A percentile compares a stretch with the other conserved stretches of the same genome.
Evolutionary conservation across 768 basidiomycete species (phyloP).

Genomic region (Phylloporus arenicola): DNA sequence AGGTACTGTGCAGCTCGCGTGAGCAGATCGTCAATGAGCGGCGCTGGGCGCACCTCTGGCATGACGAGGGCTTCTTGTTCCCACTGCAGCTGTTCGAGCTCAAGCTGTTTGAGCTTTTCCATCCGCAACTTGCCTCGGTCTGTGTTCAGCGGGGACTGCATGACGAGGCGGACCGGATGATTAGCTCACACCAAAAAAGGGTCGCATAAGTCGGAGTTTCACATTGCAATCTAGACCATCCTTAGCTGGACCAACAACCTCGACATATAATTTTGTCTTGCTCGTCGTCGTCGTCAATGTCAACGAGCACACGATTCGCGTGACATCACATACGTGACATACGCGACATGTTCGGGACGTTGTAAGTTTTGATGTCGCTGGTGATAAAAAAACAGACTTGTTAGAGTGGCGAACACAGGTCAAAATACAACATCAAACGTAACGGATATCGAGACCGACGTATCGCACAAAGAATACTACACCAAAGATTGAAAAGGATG

Average conservation of each 20-base stretch:
- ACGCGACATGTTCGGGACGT: too few species aligned
- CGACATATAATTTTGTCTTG: neutral
- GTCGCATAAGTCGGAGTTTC: conserved; percentile 7
- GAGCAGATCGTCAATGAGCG: neutral
- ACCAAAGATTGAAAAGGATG: too few species aligned
- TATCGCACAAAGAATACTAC: too few species aligned
- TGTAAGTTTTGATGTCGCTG: too few species aligned
- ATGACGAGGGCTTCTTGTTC: conserved; percentile 53
- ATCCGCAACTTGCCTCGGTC: conserved; percentile 45
- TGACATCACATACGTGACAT: too few species aligned
- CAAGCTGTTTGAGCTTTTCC: conserved; percentile 42
- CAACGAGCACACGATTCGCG: conserved; percentile 9
- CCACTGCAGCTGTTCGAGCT: conserved; percentile 48
- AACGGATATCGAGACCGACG: too few species aligned
- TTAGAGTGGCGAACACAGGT: too few species aligned
- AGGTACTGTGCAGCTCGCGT: conserved; percentile 24
- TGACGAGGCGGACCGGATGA: conserved; percentile 2
- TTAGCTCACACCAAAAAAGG: neutral
- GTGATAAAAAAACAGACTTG: too few species aligned
- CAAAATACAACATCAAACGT: too few species aligned
- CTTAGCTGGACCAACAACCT: conserved; percentile 3
- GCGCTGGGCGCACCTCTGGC: conserved; percentile 42
- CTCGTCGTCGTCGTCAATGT: conserved; percentile 2
- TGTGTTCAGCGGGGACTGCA: conserved; percentile 25
- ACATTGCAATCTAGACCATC: conserved; percentile 1